Evolutionary conservation across 2,329 filamentous ascomycete genomes (phyloP).

Genomic region (Claviceps quebecensis): DNA sequence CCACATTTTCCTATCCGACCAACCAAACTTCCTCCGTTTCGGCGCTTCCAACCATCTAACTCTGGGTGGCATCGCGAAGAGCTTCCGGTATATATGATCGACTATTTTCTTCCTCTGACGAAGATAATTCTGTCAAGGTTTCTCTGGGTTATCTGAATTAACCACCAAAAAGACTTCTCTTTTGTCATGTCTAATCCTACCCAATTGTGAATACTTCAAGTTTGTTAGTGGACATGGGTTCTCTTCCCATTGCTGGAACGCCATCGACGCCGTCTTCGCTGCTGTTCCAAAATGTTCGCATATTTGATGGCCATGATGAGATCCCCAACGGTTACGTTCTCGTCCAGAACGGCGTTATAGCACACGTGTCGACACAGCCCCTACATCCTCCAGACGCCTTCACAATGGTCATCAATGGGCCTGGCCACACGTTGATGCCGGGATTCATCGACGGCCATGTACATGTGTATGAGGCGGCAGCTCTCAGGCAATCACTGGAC

Average conservation of each 20-base stretch:
- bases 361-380: slow-evolving; percentile 9
- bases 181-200: slow-evolving; percentile 1
- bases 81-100: not conserved
- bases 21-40: not conserved
- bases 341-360: slow-evolving; percentile 27
- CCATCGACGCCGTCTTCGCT: slow-evolving; percentile 3
- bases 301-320: slow-evolving; percentile 30
- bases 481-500: slow-evolving; percentile 26
- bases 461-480: slow-evolving; percentile 27
- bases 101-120: not conserved
- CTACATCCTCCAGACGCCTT: slow-evolving; percentile 7
- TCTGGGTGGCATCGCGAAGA: not conserved
- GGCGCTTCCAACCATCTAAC: not conserved
- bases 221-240: slow-evolving; percentile 2
- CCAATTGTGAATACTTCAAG: not conserved
- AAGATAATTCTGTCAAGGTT: not conserved
- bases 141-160: not conserved
- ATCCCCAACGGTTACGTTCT: slow-evolving; percentile 26
- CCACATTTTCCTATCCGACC: not conserved
- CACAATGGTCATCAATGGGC: slow-evolving; percentile 22
- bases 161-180: not conserved
- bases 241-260: not conserved
- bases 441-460: slow-evolving; percentile 37
- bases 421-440: slow-evolving; percentile 31
- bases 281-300: slow-evolving; percentile 18